Evolutionary conservation across 2,329 filamentous ascomycete species (phyloP).

Genomic region (Cercospora sesami): DNA sequence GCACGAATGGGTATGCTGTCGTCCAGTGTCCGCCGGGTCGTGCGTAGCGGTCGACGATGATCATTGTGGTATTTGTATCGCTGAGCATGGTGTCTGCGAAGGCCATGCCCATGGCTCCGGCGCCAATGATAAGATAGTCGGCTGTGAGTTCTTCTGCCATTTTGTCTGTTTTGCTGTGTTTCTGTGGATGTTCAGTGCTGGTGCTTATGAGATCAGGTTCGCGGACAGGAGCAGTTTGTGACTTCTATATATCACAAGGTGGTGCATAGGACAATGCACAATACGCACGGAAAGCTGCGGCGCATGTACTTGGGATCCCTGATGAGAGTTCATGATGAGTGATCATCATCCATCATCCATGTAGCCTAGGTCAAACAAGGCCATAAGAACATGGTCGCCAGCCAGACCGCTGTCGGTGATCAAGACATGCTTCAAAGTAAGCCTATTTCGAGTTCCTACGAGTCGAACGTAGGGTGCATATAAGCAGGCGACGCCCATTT

Average conservation of each 20-base stretch:
- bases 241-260: neutral
- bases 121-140: neutral
- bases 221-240: neutral
- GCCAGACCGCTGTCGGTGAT: neutral
- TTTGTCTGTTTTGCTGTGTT: neutral
- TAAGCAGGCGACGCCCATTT: too few species aligned
- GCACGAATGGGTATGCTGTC: constrained; percentile 27
- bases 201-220: neutral
- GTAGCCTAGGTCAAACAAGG: neutral
- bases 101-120: neutral
- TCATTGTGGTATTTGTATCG: neutral
- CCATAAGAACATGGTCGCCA: too few species aligned
- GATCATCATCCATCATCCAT: neutral
- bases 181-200: neutral
- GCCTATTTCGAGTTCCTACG: neutral
- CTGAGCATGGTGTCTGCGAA: neutral
- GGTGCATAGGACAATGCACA: neutral
- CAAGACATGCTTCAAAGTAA: neutral
- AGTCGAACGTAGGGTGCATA: neutral
- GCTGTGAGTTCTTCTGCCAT: neutral
- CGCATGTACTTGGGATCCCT: neutral
- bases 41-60: constrained; percentile 8
- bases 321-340: neutral
- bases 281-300: neutral
- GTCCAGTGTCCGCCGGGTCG: constrained; percentile 29